phyloP scores from a whole-genome alignment of 352 stramenopile genomes.

The Detonula confervacea region DNA sequence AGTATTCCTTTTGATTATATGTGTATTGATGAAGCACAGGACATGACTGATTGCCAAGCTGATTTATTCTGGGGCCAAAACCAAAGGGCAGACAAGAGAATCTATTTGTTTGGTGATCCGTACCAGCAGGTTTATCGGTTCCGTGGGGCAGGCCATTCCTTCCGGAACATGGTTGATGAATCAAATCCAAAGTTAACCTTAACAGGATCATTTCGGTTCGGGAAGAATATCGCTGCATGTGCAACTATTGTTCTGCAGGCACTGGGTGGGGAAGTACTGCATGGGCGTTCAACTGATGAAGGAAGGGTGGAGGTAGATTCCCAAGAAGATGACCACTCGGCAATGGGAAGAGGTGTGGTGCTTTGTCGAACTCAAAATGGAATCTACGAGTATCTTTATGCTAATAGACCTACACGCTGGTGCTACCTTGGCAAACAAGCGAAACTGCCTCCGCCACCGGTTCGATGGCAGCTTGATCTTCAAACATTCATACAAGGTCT shows the following conservation, averaged over 20 bases:
- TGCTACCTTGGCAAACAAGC: slow-evolving; percentile 8
- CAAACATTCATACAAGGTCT: slow-evolving; percentile 10
- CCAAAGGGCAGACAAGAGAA: slow-evolving; percentile 14
- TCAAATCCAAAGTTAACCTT: slow-evolving; percentile 24
- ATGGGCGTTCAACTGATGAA: slow-evolving; percentile 21
- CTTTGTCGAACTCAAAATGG: slow-evolving; percentile 37
- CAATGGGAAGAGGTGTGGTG: slow-evolving; percentile 26
- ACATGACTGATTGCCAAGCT: slow-evolving; percentile 51
- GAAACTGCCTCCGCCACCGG: slow-evolving; percentile 5
- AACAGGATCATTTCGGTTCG: slow-evolving; percentile 54
- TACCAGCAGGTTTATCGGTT: slow-evolving; percentile 51
- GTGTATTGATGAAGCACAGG: slow-evolving; percentile 51
- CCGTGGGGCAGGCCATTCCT: slow-evolving; percentile 27
- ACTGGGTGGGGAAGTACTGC: slow-evolving; percentile 13
- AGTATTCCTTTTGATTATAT: slow-evolving; percentile 13
- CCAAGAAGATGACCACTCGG: background rate
- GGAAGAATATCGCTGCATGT: slow-evolving; percentile 37
- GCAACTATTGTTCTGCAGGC: slow-evolving; percentile 31
- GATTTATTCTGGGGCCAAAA: slow-evolving; percentile 42
- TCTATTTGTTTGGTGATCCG: slow-evolving; percentile 45
- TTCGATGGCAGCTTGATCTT: slow-evolving; percentile 11
- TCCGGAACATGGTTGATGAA: slow-evolving; percentile 14
- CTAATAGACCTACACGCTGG: slow-evolving; percentile 16
- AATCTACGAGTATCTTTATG: slow-evolving; percentile 29
- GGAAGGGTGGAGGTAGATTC: slow-evolving; percentile 22